Conservation (phyloP, 371 early-diverging fungal species). For the Mucor lusitanicus region DNA sequence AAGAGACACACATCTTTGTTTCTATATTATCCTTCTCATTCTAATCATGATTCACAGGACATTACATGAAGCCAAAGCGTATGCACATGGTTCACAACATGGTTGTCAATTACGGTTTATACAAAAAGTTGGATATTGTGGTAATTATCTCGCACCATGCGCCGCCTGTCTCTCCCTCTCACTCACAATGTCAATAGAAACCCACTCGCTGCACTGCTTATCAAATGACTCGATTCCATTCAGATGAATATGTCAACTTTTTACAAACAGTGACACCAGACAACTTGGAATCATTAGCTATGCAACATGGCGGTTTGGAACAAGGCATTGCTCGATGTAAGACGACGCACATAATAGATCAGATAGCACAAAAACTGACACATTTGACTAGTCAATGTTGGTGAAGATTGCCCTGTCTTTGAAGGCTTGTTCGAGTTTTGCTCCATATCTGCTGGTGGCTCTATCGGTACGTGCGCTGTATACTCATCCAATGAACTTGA, state of each 20-base stretch:
- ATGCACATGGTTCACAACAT: slow-evolving; percentile 98
- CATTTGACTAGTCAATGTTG: slow-evolving; percentile 71
- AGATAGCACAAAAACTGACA: background rate
- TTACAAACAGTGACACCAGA: slow-evolving; percentile 94
- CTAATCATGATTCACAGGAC: slow-evolving; percentile 46
- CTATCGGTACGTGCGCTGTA: slow-evolving; percentile 62
- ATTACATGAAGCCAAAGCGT: slow-evolving; percentile 99
- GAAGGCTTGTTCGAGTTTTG: slow-evolving; percentile 93
- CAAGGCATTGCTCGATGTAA: slow-evolving; percentile 75
- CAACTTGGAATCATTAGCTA: slow-evolving; percentile 79
- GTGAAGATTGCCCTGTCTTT: slow-evolving; percentile 92
- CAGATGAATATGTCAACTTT: slow-evolving; percentile 99
- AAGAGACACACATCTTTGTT: slow-evolving; percentile 2
- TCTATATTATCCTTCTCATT: background rate
- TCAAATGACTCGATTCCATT: slow-evolving; percentile 99
- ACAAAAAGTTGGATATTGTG: slow-evolving; percentile 92
- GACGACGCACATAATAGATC: slow-evolving; percentile 5
- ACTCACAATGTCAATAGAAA: slow-evolving; percentile 44
- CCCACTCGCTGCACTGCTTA: slow-evolving; percentile 87
- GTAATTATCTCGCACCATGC: slow-evolving; percentile 31
- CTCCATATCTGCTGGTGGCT: slow-evolving; percentile 85
- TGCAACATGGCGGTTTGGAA: slow-evolving; percentile 69
- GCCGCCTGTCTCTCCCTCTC: background rate
- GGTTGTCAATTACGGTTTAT: slow-evolving; percentile 94
- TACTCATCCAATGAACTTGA: background rate